These are phyloP conservation scores for Hypocrella siamensis DNA, from an alignment of 2,329 filamentous ascomycete genomes.

Conservation along the genomic window DNA sequence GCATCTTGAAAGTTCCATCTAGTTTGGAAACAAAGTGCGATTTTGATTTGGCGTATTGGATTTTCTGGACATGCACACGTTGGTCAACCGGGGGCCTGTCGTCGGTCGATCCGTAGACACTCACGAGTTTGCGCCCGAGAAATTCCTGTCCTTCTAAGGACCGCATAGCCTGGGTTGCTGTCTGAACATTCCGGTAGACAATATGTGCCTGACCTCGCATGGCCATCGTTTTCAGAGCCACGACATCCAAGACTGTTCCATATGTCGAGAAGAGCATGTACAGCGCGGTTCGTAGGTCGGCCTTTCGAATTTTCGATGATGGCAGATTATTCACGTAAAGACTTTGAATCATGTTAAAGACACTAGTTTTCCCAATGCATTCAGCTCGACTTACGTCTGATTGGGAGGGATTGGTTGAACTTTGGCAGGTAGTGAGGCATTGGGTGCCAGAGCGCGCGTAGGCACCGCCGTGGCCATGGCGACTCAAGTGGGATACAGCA, in stretches of 20 bases:
- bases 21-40: conserved; percentile 82
- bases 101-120: conserved; percentile 15
- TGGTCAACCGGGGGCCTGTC: background rate
- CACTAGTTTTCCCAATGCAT: conserved; percentile 1
- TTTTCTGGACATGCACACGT: conserved; percentile 43
- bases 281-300: conserved; percentile 69
- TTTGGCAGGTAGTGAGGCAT: conserved; percentile 29
- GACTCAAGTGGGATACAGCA: conserved; percentile 1
- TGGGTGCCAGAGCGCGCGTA: conserved; percentile 22
- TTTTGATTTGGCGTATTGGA: conserved; percentile 79
- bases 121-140: conserved; percentile 70
- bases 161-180: conserved; percentile 89
- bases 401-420: conserved; percentile 48
- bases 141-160: conserved; percentile 75
- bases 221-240: conserved; percentile 73
- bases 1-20: conserved; percentile 73
- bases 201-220: conserved; percentile 96
- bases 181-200: conserved; percentile 75
- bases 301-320: conserved; percentile 78
- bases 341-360: conserved; percentile 24
- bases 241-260: conserved; percentile 80
- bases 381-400: conserved; percentile 45
- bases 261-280: conserved; percentile 94
- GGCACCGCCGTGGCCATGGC: conserved; percentile 22
- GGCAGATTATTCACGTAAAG: conserved; percentile 79